phyloP scores from a whole-genome alignment of 2,329 filamentous ascomycete genomes.

The Diaporthe capsici region DNA sequence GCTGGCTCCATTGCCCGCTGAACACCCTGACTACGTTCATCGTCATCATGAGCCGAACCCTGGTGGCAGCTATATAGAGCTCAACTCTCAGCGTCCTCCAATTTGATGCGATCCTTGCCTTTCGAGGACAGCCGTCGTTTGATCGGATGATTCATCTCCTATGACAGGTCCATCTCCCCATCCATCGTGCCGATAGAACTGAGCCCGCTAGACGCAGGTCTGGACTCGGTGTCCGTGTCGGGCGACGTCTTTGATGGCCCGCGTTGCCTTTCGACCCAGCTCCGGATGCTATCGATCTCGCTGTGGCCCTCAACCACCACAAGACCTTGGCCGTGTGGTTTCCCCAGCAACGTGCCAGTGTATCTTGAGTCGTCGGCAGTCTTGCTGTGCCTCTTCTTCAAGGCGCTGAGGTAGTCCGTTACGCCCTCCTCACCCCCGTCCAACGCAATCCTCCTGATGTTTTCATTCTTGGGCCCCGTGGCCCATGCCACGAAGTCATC shows the following conservation, averaged over 20 bases:
- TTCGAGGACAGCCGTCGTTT: neutral
- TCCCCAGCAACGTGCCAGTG: slow-evolving; percentile 86
- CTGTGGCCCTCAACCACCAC: slow-evolving; percentile 83
- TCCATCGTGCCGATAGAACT: slow-evolving; percentile 67
- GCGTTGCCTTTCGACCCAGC: slow-evolving; percentile 69
- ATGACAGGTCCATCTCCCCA: slow-evolving; percentile 63
- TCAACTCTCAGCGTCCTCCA: neutral
- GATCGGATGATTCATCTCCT: neutral
- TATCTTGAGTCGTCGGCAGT: slow-evolving; percentile 89
- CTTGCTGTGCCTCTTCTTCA: slow-evolving; percentile 95
- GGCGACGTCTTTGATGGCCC: slow-evolving; percentile 42
- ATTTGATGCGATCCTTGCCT: neutral
- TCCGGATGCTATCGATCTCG: slow-evolving; percentile 73
- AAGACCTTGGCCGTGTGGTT: slow-evolving; percentile 77
- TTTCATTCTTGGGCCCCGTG: slow-evolving; percentile 78
- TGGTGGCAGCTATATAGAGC: neutral
- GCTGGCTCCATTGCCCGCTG: neutral
- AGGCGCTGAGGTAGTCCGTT: slow-evolving; percentile 79
- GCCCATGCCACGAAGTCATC: slow-evolving; percentile 87
- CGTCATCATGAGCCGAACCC: neutral
- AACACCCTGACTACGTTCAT: neutral
- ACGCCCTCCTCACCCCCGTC: slow-evolving; percentile 71
- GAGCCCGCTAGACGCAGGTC: slow-evolving; percentile 68
- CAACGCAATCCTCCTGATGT: slow-evolving; percentile 87
- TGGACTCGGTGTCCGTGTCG: slow-evolving; percentile 53